These are phyloP conservation scores for Imleria badia DNA, from an alignment of 768 basidiomycete species.

Conservation along the genomic window DNA sequence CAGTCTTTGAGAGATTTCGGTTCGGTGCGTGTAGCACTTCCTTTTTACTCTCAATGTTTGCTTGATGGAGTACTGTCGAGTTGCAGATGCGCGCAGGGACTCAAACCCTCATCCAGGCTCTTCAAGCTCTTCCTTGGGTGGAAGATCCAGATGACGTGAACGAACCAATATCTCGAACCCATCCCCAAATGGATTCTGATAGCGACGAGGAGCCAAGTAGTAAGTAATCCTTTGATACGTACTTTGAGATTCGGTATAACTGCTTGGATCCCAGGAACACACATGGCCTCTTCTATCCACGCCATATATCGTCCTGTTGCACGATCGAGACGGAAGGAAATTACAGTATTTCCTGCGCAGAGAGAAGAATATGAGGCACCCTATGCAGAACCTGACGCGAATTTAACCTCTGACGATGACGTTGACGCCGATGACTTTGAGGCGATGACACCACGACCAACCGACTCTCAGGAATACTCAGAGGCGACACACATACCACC, in stretches of 20 bases:
- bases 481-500: neutral
- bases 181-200: conserved; percentile 48
- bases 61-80: conserved; percentile 5
- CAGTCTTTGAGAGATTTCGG: conserved; percentile 63
- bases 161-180: conserved; percentile 45
- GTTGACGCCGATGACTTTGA: conserved; percentile 59
- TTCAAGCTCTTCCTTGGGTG: conserved; percentile 82
- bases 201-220: conserved; percentile 60
- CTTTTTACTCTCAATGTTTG: neutral
- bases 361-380: conserved; percentile 31
- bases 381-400: conserved; percentile 35
- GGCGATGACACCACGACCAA: conserved; percentile 43
- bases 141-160: conserved; percentile 70
- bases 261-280: conserved; percentile 35
- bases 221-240: conserved; percentile 27
- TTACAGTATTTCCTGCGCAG: conserved; percentile 9
- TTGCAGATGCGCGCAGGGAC: conserved; percentile 82
- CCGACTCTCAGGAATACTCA: conserved; percentile 19
- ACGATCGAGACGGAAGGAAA: conserved; percentile 51
- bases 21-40: conserved; percentile 51
- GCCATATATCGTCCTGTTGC: conserved; percentile 82
- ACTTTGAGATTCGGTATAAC: neutral
- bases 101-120: conserved; percentile 84
- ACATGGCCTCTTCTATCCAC: conserved; percentile 82
- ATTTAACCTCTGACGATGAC: conserved; percentile 49